A percentile compares a stretch with the other conserved stretches of the same genome.
phyloP scores from a whole-genome alignment of 1,284 basidiomycete genomes.

The Vanrija humicola region DNA sequence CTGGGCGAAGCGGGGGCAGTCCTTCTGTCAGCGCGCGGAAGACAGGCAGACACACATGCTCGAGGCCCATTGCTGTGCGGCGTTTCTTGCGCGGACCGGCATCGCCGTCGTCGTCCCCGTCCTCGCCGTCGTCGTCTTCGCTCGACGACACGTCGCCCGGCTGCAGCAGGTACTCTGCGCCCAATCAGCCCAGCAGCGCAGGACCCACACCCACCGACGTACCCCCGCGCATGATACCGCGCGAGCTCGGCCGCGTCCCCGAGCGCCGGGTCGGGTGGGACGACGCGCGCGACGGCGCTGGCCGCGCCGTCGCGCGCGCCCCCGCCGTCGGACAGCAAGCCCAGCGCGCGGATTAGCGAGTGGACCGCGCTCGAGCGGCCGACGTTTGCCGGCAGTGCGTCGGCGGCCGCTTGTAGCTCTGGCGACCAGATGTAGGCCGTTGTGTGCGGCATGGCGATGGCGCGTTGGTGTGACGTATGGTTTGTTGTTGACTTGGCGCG shows the following conservation, averaged over 20 bases:
- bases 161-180: slow-evolving; percentile 20
- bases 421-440: slow-evolving; percentile 38
- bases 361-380: slow-evolving; percentile 78
- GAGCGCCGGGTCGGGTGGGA: slow-evolving; percentile 25
- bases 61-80: slow-evolving; percentile 58
- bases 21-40: slow-evolving; percentile 56
- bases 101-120: slow-evolving; percentile 3
- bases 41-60: slow-evolving; percentile 56
- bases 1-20: slow-evolving; percentile 71
- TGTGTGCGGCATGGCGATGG: too few species aligned
- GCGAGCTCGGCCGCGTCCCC: slow-evolving; percentile 39
- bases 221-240: slow-evolving; percentile 49
- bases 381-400: slow-evolving; percentile 71
- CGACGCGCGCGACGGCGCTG: slow-evolving; percentile 47
- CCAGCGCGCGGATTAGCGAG: slow-evolving; percentile 60
- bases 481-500: too few species aligned
- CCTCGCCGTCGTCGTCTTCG: neutral
- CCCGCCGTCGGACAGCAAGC: slow-evolving; percentile 49
- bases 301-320: slow-evolving; percentile 10
- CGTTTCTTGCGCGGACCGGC: slow-evolving; percentile 25
- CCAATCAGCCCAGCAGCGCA: too few species aligned
- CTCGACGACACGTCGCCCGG: neutral
- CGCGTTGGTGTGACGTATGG: too few species aligned
- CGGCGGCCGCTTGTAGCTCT: slow-evolving; percentile 28
- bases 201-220: slow-evolving; percentile 42